phyloP scores from a whole-genome alignment of 352 stramenopile genomes.

The Salisapilia sapeloensis region DNA sequence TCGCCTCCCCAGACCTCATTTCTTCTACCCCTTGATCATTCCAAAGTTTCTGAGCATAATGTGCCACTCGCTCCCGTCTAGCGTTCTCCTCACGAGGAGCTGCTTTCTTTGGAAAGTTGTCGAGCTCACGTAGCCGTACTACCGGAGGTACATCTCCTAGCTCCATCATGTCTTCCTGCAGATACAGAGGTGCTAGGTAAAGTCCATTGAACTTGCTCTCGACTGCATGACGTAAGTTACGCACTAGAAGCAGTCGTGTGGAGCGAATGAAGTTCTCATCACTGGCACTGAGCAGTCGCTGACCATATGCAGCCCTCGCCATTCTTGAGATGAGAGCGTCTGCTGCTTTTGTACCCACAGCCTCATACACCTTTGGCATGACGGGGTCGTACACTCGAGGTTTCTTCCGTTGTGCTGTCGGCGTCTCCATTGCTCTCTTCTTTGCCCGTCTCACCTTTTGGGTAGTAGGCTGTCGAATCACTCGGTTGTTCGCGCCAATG shows the following conservation, averaged over 20 bases:
- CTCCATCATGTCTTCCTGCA: conserved; percentile 12
- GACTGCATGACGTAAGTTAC: conserved; percentile 31
- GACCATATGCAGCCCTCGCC: conserved; percentile 14
- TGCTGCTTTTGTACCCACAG: conserved; percentile 18
- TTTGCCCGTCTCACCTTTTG: neutral
- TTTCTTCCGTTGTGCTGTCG: conserved; percentile 1
- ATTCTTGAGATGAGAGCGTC: conserved; percentile 46
- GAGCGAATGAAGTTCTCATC: conserved; percentile 26
- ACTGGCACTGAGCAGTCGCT: conserved; percentile 21
- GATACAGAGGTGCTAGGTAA: conserved; percentile 39
- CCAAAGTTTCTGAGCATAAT: no score
- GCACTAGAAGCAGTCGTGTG: conserved; percentile 37
- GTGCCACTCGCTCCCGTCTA: no score
- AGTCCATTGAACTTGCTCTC: conserved; percentile 36
- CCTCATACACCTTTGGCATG: conserved; percentile 9
- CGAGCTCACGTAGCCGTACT: conserved; percentile 22
- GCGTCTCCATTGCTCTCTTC: neutral
- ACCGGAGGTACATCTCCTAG: conserved; percentile 25
- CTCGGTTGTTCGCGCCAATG: conserved; percentile 55
- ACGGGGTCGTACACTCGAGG: conserved; percentile 6
- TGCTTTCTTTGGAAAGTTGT: conserved; percentile 24
- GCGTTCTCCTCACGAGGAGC: no score
- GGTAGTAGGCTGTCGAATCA: conserved; percentile 7
- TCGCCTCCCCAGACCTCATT: no score
- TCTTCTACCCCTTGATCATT: no score